Evolutionary conservation across 805 yeast species (phyloP).

Genomic region (Nakazawaea peltata): DNA sequence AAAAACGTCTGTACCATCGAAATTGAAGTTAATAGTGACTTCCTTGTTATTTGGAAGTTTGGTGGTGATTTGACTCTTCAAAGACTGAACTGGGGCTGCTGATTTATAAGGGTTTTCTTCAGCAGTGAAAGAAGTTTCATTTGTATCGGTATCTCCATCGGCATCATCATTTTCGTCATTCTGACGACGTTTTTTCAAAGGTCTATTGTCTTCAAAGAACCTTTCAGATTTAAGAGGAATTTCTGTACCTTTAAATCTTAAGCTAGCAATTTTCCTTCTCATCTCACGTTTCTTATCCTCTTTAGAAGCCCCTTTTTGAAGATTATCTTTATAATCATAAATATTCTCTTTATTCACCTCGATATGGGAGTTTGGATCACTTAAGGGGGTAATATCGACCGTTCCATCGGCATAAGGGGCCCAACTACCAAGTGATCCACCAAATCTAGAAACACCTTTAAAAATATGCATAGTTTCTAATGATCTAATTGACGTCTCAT

Average conservation of each 20-base stretch:
- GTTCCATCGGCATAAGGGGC: conserved; percentile 59
- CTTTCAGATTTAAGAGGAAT: conserved; percentile 26
- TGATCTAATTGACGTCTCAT: conserved; percentile 31
- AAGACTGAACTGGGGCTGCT: conserved; percentile 49
- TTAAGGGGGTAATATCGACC: conserved; percentile 60
- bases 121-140: conserved; percentile 5
- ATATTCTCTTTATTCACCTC: conserved; percentile 17
- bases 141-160: conserved; percentile 13
- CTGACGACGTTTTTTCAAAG: conserved; percentile 16
- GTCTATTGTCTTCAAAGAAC: conserved; percentile 30
- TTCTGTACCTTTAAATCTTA: conserved; percentile 54
- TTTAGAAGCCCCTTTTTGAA: conserved; percentile 8
- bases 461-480: conserved; percentile 49
- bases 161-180: conserved; percentile 14
- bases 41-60: conserved; percentile 15
- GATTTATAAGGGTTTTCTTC: conserved; percentile 36
- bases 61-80: conserved; percentile 27
- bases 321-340: conserved; percentile 13
- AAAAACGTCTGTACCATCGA: conserved; percentile 66
- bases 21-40: conserved; percentile 19
- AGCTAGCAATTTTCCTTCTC: conserved; percentile 36
- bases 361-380: conserved; percentile 32
- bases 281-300: conserved; percentile 14
- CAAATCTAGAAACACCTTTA: conserved; percentile 55
- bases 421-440: conserved; percentile 66